Base-by-base conservation (phyloP, 2,329 filamentous ascomycete species). In the Helotiales sp. region DNA sequence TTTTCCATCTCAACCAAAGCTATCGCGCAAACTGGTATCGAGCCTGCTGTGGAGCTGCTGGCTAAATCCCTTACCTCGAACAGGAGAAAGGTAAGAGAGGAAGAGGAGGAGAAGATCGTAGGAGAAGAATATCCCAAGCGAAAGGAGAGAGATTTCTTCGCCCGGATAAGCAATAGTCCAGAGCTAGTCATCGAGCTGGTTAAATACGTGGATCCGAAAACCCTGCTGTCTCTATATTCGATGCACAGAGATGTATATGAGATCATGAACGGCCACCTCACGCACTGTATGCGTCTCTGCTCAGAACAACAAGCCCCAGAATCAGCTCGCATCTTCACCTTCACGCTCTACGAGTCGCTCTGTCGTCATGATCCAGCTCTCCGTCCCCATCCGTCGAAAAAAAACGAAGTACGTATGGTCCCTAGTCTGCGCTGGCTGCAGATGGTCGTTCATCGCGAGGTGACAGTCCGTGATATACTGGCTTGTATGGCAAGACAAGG, bases 391-490 rank as follows among this genome's bases (percentile, higher is more conserved):
- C 20, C 45, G 1, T 71, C 63, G 69, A 76, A 71, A 17, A 13
- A 20, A 6, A 72, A 76, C 3, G 67, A 80, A 32, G 76, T 82
- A 30, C 87, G 83, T 55, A 78, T 78, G 24, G 83, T 91, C 1
- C 91, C 91, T 0, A 84, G 86, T 7, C 80, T 95, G 57, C 81
- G 82, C 52, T 96, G 91, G 85, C 81, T 93, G 6, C 82, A 86
- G 65, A 89, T 95, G 85, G 82, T 93, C 0, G 77, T 86, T 69
- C 85, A 82, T 66, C 84, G 89, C 11, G 81, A 90, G 70, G 80
- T 81, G 45, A 82, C 83, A 40, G 83, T 86, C 67, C 80, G 83
- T 28, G 86, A 91, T 71, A 91, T 93, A 70, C 76, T 91, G n/a
- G 84, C 84, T 15, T 79, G 84, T 13, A 81, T 93, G 71, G 85